These are phyloP conservation scores for Phaffomyces thermotolerans DNA, from an alignment of 805 yeast genomes.

Conservation along the genomic window DNA sequence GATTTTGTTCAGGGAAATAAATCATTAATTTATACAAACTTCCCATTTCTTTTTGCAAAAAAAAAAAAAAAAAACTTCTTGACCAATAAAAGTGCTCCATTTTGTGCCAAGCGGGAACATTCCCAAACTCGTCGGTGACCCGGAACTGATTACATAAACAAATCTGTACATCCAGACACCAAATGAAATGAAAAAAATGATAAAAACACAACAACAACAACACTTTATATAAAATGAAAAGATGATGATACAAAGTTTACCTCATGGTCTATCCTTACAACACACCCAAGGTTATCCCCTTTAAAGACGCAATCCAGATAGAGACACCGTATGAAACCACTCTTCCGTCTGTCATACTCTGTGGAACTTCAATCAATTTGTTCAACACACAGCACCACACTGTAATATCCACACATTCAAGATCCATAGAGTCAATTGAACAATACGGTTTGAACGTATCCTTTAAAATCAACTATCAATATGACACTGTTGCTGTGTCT, in stretches of 20 bases:
- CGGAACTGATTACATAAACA: too few species aligned
- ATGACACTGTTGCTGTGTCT: slow-evolving; percentile 24
- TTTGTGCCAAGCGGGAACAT: slow-evolving; percentile 5
- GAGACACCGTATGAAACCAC: background rate
- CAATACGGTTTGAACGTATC: slow-evolving; percentile 32
- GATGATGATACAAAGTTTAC: too few species aligned
- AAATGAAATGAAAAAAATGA: background rate
- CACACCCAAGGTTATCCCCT: slow-evolving; percentile 4
- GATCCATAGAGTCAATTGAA: slow-evolving; percentile 29
- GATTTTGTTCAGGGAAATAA: too few species aligned
- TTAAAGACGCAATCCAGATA: slow-evolving; percentile 1
- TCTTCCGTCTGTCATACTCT: slow-evolving; percentile 21
- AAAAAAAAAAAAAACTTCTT: too few species aligned
- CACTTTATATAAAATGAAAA: too few species aligned
- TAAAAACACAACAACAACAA: too few species aligned
- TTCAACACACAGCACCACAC: slow-evolving; percentile 28
- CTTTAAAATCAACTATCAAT: slow-evolving; percentile 23
- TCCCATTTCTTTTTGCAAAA: background rate
- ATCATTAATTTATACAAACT: too few species aligned
- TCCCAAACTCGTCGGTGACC: too few species aligned
- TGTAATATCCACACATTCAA: slow-evolving; percentile 27
- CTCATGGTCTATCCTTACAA: slow-evolving; percentile 7
- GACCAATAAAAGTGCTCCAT: slow-evolving; percentile 1
- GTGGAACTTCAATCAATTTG: slow-evolving; percentile 25
- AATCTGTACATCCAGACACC: background rate